These are phyloP conservation scores for Neurospora sp. DNA, from an alignment of 495 filamentous ascomycete species.

Conservation along the genomic window DNA sequence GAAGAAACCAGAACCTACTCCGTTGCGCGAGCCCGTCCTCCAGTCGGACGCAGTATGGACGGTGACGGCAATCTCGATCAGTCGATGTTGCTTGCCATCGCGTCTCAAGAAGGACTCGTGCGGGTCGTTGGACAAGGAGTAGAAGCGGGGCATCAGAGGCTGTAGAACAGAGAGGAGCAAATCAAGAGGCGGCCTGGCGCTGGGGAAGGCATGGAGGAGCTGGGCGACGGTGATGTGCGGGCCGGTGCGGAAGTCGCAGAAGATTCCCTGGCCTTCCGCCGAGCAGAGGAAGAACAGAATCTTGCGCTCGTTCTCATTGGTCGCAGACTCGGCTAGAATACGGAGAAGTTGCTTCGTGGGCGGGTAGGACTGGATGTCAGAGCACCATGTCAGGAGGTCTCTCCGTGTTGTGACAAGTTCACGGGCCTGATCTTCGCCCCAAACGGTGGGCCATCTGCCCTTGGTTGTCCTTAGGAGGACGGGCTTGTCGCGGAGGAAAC, in stretches of 20 bases:
- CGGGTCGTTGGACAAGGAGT: slow-evolving; percentile 93
- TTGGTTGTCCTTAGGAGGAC: slow-evolving; percentile 64
- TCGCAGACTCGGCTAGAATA: slow-evolving; percentile 74
- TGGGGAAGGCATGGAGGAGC: slow-evolving; percentile 85
- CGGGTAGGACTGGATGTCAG: slow-evolving; percentile 83
- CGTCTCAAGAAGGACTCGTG: slow-evolving; percentile 63
- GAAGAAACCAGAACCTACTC: slow-evolving; percentile 75
- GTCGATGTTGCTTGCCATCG: slow-evolving; percentile 61
- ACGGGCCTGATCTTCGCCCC: slow-evolving; percentile 82
- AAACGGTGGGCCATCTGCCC: slow-evolving; percentile 94
- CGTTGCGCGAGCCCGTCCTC: slow-evolving; percentile 56
- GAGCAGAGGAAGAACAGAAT: slow-evolving; percentile 76
- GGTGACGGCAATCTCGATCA: slow-evolving; percentile 91
- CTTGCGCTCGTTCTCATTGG: slow-evolving; percentile 72
- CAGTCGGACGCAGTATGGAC: slow-evolving; percentile 82
- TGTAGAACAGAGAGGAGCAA: slow-evolving; percentile 70
- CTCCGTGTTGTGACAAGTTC: slow-evolving; percentile 79
- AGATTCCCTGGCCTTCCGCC: slow-evolving; percentile 83
- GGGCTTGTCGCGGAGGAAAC: slow-evolving; percentile 69
- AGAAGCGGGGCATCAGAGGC: slow-evolving; percentile 92
- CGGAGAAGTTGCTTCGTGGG: slow-evolving; percentile 85
- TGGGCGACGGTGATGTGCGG: slow-evolving; percentile 77
- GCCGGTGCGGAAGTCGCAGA: slow-evolving; percentile 90
- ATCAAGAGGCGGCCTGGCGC: slow-evolving; percentile 74
- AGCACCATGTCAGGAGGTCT: slow-evolving; percentile 89